Conservation (phyloP, 2,329 filamentous ascomycete genomes). For the Colletotrichum tofieldiae region DNA sequence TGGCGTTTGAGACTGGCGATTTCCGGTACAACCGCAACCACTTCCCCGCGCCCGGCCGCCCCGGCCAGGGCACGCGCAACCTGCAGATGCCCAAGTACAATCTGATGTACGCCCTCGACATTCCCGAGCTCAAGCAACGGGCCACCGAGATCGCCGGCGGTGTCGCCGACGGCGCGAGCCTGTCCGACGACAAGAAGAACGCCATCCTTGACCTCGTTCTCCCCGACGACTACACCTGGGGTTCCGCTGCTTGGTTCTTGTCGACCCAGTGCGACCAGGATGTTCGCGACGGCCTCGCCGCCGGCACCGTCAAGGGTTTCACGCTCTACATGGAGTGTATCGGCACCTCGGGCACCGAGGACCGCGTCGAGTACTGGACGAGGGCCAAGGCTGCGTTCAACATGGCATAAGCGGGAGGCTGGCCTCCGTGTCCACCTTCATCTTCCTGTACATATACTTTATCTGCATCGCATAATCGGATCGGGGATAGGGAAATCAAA, state of each 20-base stretch:
- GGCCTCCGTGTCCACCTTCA: background rate
- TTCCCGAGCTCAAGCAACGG: slow-evolving; percentile 56
- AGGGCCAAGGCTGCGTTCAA: slow-evolving; percentile 65
- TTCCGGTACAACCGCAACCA: slow-evolving; percentile 82
- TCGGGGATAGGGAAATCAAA: background rate
- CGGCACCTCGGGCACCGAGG: slow-evolving; percentile 51
- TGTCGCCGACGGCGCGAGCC: slow-evolving; percentile 46
- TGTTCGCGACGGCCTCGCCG: slow-evolving; percentile 54
- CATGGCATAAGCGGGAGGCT: slow-evolving; percentile 13
- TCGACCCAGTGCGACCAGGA: slow-evolving; percentile 58
- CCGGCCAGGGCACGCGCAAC: slow-evolving; percentile 80
- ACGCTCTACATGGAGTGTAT: slow-evolving; percentile 65
- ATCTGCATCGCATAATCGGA: slow-evolving; percentile 14
- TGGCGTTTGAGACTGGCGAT: slow-evolving; percentile 79
- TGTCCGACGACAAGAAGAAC: slow-evolving; percentile 53
- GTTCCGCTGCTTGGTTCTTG: slow-evolving; percentile 67
- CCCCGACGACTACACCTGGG: slow-evolving; percentile 69
- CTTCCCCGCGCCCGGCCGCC: slow-evolving; percentile 56
- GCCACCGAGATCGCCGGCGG: slow-evolving; percentile 50
- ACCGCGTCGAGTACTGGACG: slow-evolving; percentile 59
- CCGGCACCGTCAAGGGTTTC: slow-evolving; percentile 60
- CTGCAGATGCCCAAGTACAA: slow-evolving; percentile 66
- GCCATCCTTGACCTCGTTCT: slow-evolving; percentile 62
- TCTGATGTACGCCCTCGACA: slow-evolving; percentile 62
- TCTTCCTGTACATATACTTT: slow-evolving; percentile 15